Evolutionary conservation across 2,329 filamentous ascomycete species (phyloP), one percentile per base, ranked within the genome.

Genomic region (Conoideocrella luteorostrata): DNA sequence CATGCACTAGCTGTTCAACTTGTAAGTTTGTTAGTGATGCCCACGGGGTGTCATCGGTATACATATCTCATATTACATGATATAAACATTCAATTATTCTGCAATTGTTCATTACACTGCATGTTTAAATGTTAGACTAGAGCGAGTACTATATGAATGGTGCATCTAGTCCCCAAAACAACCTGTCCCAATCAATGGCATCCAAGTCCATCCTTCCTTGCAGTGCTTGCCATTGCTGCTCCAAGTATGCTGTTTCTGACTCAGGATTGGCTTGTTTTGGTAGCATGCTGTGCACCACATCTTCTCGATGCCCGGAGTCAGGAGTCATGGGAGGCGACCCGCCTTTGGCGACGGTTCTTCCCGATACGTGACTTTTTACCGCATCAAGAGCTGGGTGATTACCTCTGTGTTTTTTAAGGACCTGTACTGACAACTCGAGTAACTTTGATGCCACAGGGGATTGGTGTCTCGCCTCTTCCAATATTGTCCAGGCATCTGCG

Each of bases 111-210:
- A n/a, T n/a, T n/a, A n/a, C n/a, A n/a, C n/a, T n/a, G n/a, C n/a
- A n/a, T n/a, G n/a, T n/a, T n/a, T n/a, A n/a, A n/a, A n/a, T n/a
- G n/a, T n/a, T 12, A 6, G 11, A 35, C 37, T 13, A 17, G 44
- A 33, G 10, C n/a, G 21, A 20, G 9, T 4, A 26, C 20, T 50
- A 61, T 18, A 63, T 56, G 29, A 64, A 57, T 2, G 61, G 57
- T 15, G 61, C 54, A 36, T 65, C 62, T 18, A 64, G 40, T 1
- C 59, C 58, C 54, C 59, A 63, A 39, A 65, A 55, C 12, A 65
- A 42, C 34, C 54, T 56, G 30, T 64, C 61, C 59, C 62, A 65
- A 37, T 65, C 61, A 48, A 65, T 60, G 5, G 52, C 52, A 34
- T 64, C 59, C 18, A 65, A 39, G n/a, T 61, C 55, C 53, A 60